Evolutionary conservation across 805 yeast species (phyloP).

Genomic region (Wickerhamiella sergipiensis): DNA sequence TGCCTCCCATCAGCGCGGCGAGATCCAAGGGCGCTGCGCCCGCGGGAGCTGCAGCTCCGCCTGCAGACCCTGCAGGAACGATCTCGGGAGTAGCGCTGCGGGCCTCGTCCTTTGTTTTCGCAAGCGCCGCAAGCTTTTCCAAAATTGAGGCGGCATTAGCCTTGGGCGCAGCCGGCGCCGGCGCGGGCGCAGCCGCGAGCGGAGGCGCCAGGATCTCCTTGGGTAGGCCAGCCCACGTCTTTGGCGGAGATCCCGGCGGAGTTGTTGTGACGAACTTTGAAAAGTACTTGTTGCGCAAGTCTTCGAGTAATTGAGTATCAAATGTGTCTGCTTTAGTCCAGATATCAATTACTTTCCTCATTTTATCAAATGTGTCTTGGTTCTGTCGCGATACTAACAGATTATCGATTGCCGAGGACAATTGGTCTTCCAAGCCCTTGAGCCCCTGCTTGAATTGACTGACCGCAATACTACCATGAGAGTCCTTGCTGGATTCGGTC

Average conservation of each 20-base stretch:
- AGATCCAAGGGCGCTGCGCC: not conserved
- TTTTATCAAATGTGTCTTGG: conserved; percentile 36
- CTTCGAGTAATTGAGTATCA: conserved; percentile 37
- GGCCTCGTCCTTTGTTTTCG: conserved; percentile 1
- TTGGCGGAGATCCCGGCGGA: conserved; percentile 56
- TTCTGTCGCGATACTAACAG: conserved; percentile 23
- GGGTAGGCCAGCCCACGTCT: conserved; percentile 20
- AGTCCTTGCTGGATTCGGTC: conserved; percentile 53
- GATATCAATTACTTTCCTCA: conserved; percentile 73
- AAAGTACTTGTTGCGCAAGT: conserved; percentile 47
- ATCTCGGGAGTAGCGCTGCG: not conserved
- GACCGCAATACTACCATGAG: conserved; percentile 20
- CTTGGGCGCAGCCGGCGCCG: conserved; percentile 7
- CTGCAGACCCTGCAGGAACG: not conserved
- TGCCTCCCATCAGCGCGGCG: not conserved
- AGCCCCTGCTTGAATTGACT: conserved; percentile 3
- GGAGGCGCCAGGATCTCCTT: conserved; percentile 8
- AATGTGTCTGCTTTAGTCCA: conserved; percentile 85
- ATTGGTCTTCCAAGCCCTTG: conserved; percentile 2
- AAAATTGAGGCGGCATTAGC: conserved; percentile 29
- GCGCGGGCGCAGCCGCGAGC: conserved; percentile 11
- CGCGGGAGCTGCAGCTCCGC: not conserved
- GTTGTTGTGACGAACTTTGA: conserved; percentile 36
- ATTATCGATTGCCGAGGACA: conserved; percentile 40
- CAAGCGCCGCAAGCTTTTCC: conserved; percentile 43